Evolutionary conservation across 208 protist genomes (phyloP).

Genomic region (Lotmaria passim): DNA sequence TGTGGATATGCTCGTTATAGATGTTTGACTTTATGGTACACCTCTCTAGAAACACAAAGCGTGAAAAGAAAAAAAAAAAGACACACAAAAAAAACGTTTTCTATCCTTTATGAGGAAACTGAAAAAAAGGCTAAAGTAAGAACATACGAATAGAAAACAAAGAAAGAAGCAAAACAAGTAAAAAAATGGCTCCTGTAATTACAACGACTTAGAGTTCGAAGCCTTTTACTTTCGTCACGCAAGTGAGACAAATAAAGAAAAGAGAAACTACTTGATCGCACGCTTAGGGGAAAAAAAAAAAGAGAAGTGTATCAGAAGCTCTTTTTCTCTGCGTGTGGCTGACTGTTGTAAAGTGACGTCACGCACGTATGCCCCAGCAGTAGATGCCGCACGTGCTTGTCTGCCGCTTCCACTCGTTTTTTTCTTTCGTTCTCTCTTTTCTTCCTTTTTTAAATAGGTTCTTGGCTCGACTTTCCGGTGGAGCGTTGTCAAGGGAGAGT

Average conservation of each 20-base stretch:
- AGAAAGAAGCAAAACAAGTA: background rate
- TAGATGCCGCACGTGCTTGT: background rate
- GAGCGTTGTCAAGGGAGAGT: conserved; percentile 1
- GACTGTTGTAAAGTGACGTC: background rate
- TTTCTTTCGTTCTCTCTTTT: background rate
- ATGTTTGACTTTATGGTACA: too few species aligned
- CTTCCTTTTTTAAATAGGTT: conserved; percentile 7
- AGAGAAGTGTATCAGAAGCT: background rate
- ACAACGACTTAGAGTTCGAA: background rate
- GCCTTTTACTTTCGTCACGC: too few species aligned
- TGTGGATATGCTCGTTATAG: too few species aligned
- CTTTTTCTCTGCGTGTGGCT: too few species aligned
- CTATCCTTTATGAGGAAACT: too few species aligned
- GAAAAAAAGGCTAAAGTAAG: background rate
- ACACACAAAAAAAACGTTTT: too few species aligned
- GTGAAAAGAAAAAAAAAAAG: too few species aligned
- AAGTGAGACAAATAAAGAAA: too few species aligned
- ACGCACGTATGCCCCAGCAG: background rate
- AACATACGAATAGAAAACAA: background rate
- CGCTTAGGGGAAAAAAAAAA: background rate
- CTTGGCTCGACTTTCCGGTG: conserved; percentile 2
- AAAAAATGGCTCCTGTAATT: background rate
- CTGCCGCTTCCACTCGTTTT: background rate
- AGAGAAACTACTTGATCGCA: too few species aligned
- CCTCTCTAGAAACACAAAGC: too few species aligned